Conservation (phyloP, 2,329 filamentous ascomycete species). For the Cordyceps fumosorosea region DNA sequence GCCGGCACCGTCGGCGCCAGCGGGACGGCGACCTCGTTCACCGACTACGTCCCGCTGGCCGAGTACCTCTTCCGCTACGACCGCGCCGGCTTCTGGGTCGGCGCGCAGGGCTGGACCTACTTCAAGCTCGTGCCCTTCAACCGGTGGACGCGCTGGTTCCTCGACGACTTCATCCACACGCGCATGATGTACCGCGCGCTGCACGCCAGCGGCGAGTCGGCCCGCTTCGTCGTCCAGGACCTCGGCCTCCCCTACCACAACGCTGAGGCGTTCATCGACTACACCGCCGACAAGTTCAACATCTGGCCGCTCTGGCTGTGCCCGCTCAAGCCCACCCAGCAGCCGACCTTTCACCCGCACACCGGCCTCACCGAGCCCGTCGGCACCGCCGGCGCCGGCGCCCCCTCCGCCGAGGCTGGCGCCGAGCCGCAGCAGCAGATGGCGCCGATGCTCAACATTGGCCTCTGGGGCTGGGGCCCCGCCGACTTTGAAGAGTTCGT, state of each 20-base stretch:
- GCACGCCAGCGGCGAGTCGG: conserved; percentile 59
- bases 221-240: conserved; percentile 63
- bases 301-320: conserved; percentile 59
- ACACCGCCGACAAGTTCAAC: conserved; percentile 40
- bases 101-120: conserved; percentile 58
- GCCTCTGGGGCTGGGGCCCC: conserved; percentile 76
- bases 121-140: conserved; percentile 61
- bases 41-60: conserved; percentile 58
- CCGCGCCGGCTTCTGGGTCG: conserved; percentile 70
- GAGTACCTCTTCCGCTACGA: conserved; percentile 76
- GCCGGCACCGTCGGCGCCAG: conserved; percentile 11
- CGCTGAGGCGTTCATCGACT: conserved; percentile 48
- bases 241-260: conserved; percentile 50
- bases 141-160: conserved; percentile 56
- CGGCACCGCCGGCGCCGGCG: background rate
- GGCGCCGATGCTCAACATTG: conserved; percentile 51
- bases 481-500: conserved; percentile 53
- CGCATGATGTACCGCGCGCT: conserved; percentile 68
- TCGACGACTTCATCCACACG: conserved; percentile 68
- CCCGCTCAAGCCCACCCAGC: conserved; percentile 41
- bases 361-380: conserved; percentile 29
- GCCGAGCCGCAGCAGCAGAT: conserved; percentile 12
- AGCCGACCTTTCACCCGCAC: conserved; percentile 51
- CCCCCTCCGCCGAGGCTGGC: conserved; percentile 11
- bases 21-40: conserved; percentile 16